Evolutionary conservation across 1,284 basidiomycete genomes (phyloP), one percentile per base, ranked within the genome.

Genomic region (Inonotus obliquus): DNA sequence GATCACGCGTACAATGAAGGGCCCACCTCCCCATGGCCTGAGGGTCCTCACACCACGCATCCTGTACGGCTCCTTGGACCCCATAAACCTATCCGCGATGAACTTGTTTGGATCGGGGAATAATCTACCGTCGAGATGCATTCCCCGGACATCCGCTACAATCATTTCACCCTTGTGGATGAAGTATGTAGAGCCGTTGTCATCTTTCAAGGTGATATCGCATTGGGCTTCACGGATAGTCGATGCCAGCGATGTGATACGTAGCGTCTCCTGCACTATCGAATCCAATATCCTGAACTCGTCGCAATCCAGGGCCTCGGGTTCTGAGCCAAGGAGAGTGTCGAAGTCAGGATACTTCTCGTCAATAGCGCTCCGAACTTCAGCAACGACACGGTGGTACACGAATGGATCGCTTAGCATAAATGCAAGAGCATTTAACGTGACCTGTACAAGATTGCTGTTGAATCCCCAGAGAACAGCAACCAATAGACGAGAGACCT

Each of bases 31-130:
- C 37, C 37, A 38, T 7, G 37, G 37, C 14, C 37, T 38, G 37
- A 38, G 14, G 37, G 37, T 38, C 37, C 14, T 38, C 37, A 14
- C 37, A 7, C 37, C 37, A 7, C 37, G 37, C 37, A 38, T 38
- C 37, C 14, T 38, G 37, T 38, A 7, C 37, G 37, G 7, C 14
- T 38, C 37, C 14, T 38, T 38, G 14, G 9, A 38, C 7, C 7
- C 37, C 9, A 38, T 7, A 38, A 38, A 38, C 37, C 37, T 38
- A 38, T 63, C 62, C n/a, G 62, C 57, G 21, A 41, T 54, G 57
- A 63, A 63, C 14, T 27, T 17, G 19, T 59, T 52, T 17, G 62
- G 62, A 9, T 63, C 52, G 7, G 57, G 57, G 49, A 54, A 63
- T 47, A 47, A 37, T 11, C 17, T 35, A 10, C 39, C 39, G 41